Conservation (phyloP, 306 rosid genomes). For the Styphnolobium japonicum region DNA sequence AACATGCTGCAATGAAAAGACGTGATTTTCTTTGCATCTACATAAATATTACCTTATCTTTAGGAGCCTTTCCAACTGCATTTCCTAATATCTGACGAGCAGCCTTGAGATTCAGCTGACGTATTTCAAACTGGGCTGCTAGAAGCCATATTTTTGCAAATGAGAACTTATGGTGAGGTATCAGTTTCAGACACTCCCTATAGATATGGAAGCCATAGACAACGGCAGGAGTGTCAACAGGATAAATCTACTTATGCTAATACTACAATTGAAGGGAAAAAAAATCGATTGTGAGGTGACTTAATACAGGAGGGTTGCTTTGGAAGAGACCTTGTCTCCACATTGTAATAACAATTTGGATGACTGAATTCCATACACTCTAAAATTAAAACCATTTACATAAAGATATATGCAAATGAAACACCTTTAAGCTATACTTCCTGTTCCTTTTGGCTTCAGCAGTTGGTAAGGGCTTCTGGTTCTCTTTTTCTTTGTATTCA, state of each 20-base stretch:
- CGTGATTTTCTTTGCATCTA: not conserved
- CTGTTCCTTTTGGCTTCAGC: not conserved
- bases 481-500: too few species aligned
- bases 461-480: not conserved
- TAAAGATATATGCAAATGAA: too few species aligned
- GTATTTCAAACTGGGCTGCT: slow-evolving; percentile 90
- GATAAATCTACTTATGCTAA: not conserved
- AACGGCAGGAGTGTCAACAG: not conserved
- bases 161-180: slow-evolving; percentile 83
- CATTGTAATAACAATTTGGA: too few species aligned
- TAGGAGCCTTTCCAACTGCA: slow-evolving; percentile 92
- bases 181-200: slow-evolving; percentile 82
- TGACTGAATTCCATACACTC: too few species aligned
- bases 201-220: slow-evolving; percentile 20
- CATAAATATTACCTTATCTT: slow-evolving; percentile 66
- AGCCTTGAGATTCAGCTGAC: slow-evolving; percentile 74
- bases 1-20: not conserved
- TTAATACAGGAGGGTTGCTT: not conserved
- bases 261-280: not conserved
- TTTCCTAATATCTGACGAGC: slow-evolving; percentile 78
- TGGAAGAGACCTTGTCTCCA: not conserved
- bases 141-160: slow-evolving; percentile 96
- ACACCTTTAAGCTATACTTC: not conserved
- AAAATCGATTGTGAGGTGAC: not conserved
- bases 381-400: too few species aligned